Evolutionary conservation across 148 eudicot genomes (phyloP).

Genomic region (Diospyros lotus): DNA sequence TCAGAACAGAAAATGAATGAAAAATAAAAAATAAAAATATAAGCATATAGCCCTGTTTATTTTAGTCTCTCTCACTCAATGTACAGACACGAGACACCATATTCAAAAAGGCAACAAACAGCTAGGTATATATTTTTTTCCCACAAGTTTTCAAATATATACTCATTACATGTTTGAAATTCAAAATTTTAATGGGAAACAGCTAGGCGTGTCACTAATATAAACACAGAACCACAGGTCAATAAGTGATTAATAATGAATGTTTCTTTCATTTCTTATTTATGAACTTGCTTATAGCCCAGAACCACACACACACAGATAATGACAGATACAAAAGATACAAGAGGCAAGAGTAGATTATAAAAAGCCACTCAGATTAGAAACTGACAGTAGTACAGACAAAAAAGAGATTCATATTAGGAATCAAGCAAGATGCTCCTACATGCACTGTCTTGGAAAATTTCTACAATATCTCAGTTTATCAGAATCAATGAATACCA

Average conservation of each 20-base stretch:
- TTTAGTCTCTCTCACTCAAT: background rate
- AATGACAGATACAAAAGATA: background rate
- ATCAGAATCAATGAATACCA: background rate
- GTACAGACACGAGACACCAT: background rate
- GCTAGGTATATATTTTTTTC: no score
- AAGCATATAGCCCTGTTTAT: background rate
- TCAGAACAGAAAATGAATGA: background rate
- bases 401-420: background rate
- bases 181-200: no score
- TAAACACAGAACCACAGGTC: background rate
- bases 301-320: background rate
- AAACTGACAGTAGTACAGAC: background rate
- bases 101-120: background rate
- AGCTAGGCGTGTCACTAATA: background rate
- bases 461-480: background rate
- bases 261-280: background rate
- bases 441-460: background rate
- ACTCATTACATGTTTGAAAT: no score
- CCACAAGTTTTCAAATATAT: no score
- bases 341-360: no score
- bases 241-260: background rate
- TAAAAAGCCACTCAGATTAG: background rate
- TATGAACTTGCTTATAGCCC: background rate
- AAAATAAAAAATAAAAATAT: background rate
- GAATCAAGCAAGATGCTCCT: background rate